Evolutionary conservation across 352 stramenopile species (phyloP), one percentile per base, ranked within the genome.

Genomic region (Elongisporangium prolatum): DNA sequence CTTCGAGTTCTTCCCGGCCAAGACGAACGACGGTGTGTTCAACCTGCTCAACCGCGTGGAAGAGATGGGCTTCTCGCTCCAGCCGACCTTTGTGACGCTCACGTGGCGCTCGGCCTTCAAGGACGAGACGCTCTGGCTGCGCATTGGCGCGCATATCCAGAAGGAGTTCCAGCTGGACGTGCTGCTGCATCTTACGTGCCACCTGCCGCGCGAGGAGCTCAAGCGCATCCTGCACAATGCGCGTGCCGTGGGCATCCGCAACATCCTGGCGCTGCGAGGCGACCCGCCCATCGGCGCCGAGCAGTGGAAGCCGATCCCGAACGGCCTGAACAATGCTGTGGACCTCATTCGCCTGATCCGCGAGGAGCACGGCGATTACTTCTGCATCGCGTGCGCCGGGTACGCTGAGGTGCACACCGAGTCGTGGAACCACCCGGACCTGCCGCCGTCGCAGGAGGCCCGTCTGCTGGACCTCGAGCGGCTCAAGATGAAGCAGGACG

Each of bases 201-300:
- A 93, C 55, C 63, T 93, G 61, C 78, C 81, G 24, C 74, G 69
- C 22, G 81, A 90, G 11, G 40, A 87, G 51, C 68, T 91, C 60
- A 82, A 82, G 61, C 56, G 72, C 17, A 80, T 93, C 50, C 67
- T 93, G 20, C 66, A 75, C 56, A 84, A 86, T 55, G 84, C 82
- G 13, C 81, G 80, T 18, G 79, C 77, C 24, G 80, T 79, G 1
- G 84, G 97, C 18, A 99, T 99, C 72, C 84, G 85, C 52, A 99
- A 99, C 80, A 99, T 99, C 69, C 77, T 99, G 21, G 97, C 97
- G 18, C 73, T 99, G 53, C 91, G 97, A 48, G 97, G 97, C 54
- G 96, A 99, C 70, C 95, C 97, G 50, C 92, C 95, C 20, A 93
- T 93, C 54, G 97, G 96, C 56, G 74, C 98, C 57, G 94, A 96